phyloP scores from a whole-genome alignment of 192 early-diverging fungal species.

The Allomyces macrogynus region DNA sequence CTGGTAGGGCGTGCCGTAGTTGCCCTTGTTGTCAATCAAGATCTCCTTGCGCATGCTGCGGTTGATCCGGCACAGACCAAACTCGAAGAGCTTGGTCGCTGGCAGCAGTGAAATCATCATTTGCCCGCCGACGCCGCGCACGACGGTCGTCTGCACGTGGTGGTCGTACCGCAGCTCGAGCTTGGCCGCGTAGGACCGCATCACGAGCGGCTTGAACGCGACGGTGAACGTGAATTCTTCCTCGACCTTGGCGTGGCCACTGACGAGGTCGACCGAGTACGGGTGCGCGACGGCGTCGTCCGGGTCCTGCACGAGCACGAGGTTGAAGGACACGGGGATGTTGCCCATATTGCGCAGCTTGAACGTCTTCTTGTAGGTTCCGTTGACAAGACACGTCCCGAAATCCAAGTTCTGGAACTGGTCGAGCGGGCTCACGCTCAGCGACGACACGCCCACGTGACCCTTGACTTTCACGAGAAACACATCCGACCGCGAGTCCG shows the following conservation, averaged over 20 bases:
- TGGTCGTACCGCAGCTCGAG: not conserved
- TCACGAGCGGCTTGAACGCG: slow-evolving; percentile 1
- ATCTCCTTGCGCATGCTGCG: slow-evolving; percentile 21
- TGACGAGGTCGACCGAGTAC: not conserved
- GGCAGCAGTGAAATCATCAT: slow-evolving; percentile 9
- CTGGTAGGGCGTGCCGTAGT: slow-evolving; percentile 28
- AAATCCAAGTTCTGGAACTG: slow-evolving; percentile 22
- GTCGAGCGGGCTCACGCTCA: slow-evolving; percentile 19
- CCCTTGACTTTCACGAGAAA: slow-evolving; percentile 28
- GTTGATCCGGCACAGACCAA: slow-evolving; percentile 30
- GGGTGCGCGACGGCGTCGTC: not conserved
- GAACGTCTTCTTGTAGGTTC: slow-evolving; percentile 19
- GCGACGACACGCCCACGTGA: slow-evolving; percentile 29
- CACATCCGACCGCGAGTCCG: slow-evolving; percentile 30
- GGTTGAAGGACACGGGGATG: slow-evolving; percentile 18
- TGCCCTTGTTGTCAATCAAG: slow-evolving; percentile 25
- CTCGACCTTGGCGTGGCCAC: not conserved
- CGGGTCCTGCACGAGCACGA: slow-evolving; percentile 10
- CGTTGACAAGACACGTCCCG: slow-evolving; percentile 24
- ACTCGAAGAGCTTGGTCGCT: slow-evolving; percentile 24
- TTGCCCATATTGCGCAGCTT: slow-evolving; percentile 34
- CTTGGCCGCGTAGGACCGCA: not conserved
- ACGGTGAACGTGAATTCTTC: slow-evolving; percentile 2
- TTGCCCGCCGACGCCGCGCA: not conserved
- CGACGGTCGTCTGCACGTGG: not conserved